A percentile compares a stretch with the other conserved stretches of the same genome.
Conservation (phyloP, 495 filamentous ascomycete genomes). For the Usnea hakonensis region DNA sequence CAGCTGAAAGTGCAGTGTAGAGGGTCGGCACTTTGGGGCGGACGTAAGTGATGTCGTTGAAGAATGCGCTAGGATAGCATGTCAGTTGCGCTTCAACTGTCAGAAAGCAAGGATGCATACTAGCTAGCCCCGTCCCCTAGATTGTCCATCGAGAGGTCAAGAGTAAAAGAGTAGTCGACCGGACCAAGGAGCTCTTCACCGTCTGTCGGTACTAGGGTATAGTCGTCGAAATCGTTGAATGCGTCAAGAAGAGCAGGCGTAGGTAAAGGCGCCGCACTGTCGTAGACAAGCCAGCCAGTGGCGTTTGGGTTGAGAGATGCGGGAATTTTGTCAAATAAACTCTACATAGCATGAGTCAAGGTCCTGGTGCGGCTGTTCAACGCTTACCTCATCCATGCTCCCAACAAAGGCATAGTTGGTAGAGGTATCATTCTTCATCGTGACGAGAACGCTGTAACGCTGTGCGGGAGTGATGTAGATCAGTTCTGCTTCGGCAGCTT, state of each 20-base stretch:
- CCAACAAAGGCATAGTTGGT: slow-evolving; percentile 48
- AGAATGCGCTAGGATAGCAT: slow-evolving; percentile 51
- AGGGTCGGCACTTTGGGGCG: slow-evolving; percentile 64
- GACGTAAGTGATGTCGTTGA: slow-evolving; percentile 66
- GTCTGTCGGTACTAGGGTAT: slow-evolving; percentile 60
- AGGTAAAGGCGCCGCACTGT: slow-evolving; percentile 45
- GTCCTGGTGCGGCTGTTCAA: background rate
- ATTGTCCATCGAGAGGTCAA: slow-evolving; percentile 64
- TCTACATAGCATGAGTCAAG: slow-evolving; percentile 33
- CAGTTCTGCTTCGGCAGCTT: slow-evolving; percentile 49
- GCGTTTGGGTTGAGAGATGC: slow-evolving; percentile 61
- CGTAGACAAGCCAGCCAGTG: slow-evolving; percentile 68
- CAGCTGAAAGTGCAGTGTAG: slow-evolving; percentile 59
- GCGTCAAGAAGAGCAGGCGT: slow-evolving; percentile 43
- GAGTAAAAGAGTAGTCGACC: slow-evolving; percentile 50
- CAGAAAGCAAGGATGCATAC: slow-evolving; percentile 30
- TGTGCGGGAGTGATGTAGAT: slow-evolving; percentile 62
- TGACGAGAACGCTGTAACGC: slow-evolving; percentile 58
- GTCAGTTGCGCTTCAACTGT: background rate
- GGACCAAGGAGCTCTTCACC: slow-evolving; percentile 42
- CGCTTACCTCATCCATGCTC: slow-evolving; percentile 44
- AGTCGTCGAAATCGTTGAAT: slow-evolving; percentile 65
- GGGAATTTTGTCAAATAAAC: slow-evolving; percentile 62
- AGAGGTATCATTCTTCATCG: slow-evolving; percentile 44
- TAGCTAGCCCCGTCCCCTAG: slow-evolving; percentile 70